These are phyloP conservation scores for Arthrobotrys iridis DNA, from an alignment of 2,329 filamentous ascomycete species.

Conservation along the genomic window DNA sequence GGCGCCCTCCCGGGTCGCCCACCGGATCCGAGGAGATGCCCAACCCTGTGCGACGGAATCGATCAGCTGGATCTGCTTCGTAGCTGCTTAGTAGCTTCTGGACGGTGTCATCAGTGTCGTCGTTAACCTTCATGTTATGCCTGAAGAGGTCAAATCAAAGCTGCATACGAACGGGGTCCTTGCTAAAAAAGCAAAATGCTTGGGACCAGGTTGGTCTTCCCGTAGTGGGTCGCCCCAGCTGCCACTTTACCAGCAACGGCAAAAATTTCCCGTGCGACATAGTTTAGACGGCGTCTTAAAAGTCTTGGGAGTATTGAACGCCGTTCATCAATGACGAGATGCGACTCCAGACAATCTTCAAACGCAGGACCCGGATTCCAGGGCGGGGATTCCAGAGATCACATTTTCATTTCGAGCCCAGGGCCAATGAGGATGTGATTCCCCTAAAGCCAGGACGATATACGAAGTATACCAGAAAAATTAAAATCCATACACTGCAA, in stretches of 20 bases:
- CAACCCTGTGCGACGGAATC: conserved; percentile 42
- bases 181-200: conserved; percentile 38
- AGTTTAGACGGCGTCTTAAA: conserved; percentile 53
- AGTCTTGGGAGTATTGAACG: conserved; percentile 51
- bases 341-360: conserved; percentile 17
- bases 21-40: conserved; percentile 43
- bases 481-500: not conserved
- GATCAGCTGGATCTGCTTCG: conserved; percentile 44
- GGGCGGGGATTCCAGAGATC: conserved; percentile 12
- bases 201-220: conserved; percentile 45
- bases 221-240: conserved; percentile 51
- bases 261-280: conserved; percentile 47
- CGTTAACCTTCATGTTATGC: conserved; percentile 14
- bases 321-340: conserved; percentile 46
- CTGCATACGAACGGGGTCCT: conserved; percentile 10
- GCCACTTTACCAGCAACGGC: conserved; percentile 21
- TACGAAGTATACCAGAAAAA: not conserved
- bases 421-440: conserved; percentile 1
- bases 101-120: conserved; percentile 11
- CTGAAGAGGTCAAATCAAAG: conserved; percentile 22
- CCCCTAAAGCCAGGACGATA: not conserved
- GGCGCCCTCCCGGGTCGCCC: conserved; percentile 11
- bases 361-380: conserved; percentile 14
- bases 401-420: not conserved
- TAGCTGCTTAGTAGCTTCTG: not conserved